Evolutionary conservation across 495 filamentous ascomycete genomes (phyloP).

Genomic region (Rostrohypoxylon terebratum): DNA sequence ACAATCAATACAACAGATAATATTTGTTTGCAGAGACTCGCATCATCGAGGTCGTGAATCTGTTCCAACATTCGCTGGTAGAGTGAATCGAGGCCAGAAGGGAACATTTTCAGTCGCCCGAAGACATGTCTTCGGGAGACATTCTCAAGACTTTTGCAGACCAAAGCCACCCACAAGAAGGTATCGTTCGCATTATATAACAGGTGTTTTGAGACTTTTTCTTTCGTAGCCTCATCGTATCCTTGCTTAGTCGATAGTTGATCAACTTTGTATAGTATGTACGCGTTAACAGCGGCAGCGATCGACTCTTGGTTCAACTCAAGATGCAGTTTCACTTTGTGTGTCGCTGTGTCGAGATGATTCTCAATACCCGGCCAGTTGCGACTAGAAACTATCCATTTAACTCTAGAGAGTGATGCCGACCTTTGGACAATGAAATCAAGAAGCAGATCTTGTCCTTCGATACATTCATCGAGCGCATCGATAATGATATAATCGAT

Average conservation of each 20-base stretch:
- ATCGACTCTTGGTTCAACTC: neutral
- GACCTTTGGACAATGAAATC: neutral
- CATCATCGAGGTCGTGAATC: neutral
- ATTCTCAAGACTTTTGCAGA: neutral
- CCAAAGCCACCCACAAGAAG: neutral
- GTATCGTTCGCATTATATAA: neutral
- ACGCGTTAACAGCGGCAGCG: neutral
- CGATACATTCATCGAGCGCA: neutral
- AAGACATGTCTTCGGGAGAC: neutral
- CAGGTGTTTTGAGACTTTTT: neutral
- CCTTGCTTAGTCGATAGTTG: neutral
- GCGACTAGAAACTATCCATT: neutral
- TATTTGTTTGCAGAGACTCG: neutral
- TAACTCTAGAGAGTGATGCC: neutral
- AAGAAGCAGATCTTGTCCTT: neutral
- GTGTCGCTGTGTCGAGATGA: neutral
- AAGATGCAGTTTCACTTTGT: neutral
- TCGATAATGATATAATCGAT: neutral
- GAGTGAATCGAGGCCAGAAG: neutral
- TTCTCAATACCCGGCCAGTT: neutral
- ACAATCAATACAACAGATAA: neutral
- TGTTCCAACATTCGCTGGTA: neutral
- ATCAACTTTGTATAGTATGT: neutral
- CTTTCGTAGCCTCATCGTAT: neutral
- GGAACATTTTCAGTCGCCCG: neutral